Conservation (phyloP, 2,329 filamentous ascomycete genomes). For the Xylariales sp. region DNA sequence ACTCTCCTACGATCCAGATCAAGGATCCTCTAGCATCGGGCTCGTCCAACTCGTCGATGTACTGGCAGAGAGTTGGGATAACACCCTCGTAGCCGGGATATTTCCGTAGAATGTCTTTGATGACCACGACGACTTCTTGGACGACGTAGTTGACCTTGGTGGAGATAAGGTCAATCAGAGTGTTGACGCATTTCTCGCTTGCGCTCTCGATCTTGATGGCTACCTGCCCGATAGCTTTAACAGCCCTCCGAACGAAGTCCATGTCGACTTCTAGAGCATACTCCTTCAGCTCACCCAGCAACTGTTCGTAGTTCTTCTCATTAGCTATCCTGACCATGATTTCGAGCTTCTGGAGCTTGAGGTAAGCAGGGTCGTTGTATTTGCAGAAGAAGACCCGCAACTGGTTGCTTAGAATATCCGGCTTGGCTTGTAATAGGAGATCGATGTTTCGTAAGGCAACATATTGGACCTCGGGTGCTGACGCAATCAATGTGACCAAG, state of each 20-base stretch:
- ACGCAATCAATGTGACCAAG: constrained; percentile 90
- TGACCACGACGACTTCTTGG: constrained; percentile 96
- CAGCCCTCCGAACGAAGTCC: constrained; percentile 92
- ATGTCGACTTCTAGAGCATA: constrained; percentile 98
- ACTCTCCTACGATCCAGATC: constrained; percentile 99
- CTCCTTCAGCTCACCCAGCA: constrained; percentile 91
- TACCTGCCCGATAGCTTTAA: constrained; percentile 95
- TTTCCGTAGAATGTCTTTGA: constrained; percentile 96
- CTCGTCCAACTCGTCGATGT: constrained; percentile 95
- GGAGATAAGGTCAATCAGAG: constrained; percentile 86
- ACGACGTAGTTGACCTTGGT: constrained; percentile 99
- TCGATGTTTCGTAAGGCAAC: constrained; percentile 96
- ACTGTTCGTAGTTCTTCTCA: constrained; percentile 91
- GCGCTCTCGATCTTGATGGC: constrained; percentile 97
- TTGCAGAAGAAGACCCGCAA: constrained; percentile 99
- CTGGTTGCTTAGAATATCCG: constrained; percentile 95
- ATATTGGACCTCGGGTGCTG: constrained; percentile 94
- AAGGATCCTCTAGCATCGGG: constrained; percentile 83
- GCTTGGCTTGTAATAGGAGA: constrained; percentile 88
- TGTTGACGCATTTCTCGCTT: constrained; percentile 92
- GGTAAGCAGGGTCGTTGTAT: constrained; percentile 96
- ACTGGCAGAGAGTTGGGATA: constrained; percentile 91
- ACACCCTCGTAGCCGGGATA: constrained; percentile 98
- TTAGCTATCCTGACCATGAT: constrained; percentile 99
- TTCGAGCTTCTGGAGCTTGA: constrained; percentile 96